Conservation (phyloP, 148 eudicot genomes). For the Vaccinium myrtillus region DNA sequence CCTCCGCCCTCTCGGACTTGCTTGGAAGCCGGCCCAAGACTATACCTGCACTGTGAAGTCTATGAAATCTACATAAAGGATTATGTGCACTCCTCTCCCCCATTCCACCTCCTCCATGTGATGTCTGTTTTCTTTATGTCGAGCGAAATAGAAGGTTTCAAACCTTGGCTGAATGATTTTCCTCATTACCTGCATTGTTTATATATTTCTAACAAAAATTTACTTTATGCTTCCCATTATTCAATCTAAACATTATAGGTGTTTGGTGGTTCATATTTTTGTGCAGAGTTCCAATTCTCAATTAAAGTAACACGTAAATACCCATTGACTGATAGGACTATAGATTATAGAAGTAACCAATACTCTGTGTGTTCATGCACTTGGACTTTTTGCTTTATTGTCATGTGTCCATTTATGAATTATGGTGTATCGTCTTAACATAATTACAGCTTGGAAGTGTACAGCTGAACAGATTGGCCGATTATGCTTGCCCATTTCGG, state of each 20-base stretch:
- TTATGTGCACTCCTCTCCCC: too few relatives aligned
- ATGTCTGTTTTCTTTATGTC: too few relatives aligned
- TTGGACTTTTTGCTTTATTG: neutral
- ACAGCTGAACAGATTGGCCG: neutral
- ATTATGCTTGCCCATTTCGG: constrained; percentile 6
- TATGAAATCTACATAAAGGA: too few relatives aligned
- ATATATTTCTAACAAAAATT: neutral
- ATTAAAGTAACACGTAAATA: neutral
- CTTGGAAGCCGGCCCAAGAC: too few relatives aligned
- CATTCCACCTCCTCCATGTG: too few relatives aligned
- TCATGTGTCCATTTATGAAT: neutral
- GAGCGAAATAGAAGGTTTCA: too few relatives aligned
- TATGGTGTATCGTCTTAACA: neutral
- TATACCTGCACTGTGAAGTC: too few relatives aligned
- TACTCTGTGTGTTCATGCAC: neutral
- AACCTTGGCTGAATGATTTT: too few relatives aligned
- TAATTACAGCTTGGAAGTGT: neutral
- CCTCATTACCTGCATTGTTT: too few relatives aligned
- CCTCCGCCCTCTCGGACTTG: too few relatives aligned
- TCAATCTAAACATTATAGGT: neutral
- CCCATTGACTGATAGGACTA: neutral
- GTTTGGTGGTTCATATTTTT: neutral
- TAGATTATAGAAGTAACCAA: neutral
- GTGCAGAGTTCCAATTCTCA: neutral
- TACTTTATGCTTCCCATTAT: neutral